Base-by-base conservation (phyloP, 345 rosid species). In the Heritiera fomes region DNA sequence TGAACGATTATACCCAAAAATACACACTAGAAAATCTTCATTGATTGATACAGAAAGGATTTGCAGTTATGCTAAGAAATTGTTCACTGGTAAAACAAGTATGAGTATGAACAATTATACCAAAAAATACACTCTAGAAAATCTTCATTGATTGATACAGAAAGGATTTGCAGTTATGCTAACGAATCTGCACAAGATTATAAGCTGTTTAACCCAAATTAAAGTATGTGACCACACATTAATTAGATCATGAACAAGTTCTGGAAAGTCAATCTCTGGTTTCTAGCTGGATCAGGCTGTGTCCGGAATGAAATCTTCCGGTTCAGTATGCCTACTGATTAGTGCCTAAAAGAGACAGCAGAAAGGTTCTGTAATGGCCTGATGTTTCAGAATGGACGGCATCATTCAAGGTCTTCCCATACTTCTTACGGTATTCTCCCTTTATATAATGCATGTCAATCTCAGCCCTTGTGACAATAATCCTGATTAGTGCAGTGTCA, bases 311-410 rank as follows among this genome's bases (percentile, higher is more conserved):
- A n/a, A 10, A 10, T 30, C 6, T 7, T 40, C 7, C 0, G 1
- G 1, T n/a, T 3, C 0, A 18, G 30, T 32, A 38, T 56, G 14
- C 23, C 38, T 73, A 83, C 56, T 53, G 73, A 6, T 80, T 81
- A 47, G 86, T 79, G 34, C 90, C 92, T 65, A 91, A 28, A 72
- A 91, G 92, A 45, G 92, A 71, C 60, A 88, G 87, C 77, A 91
- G 87, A 70, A 91, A 91, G 71, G 86, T 49, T 72, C 90, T 87
- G 73, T 85, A 91, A 70, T 83, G 79, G 18, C 93, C 90, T 12
- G 86, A 83, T 38, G 93, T 90, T 71, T 91, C 93, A 12, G 93
- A 91, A 76, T 83, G 85, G 63, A 90, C 87, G 38, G 84, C 92
- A 13, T 84, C 89, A 70, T 71, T 56, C 85, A 91, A 77, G 7